phyloP scores from a whole-genome alignment of 257 asterid species.

The Verbascum thapsus region DNA sequence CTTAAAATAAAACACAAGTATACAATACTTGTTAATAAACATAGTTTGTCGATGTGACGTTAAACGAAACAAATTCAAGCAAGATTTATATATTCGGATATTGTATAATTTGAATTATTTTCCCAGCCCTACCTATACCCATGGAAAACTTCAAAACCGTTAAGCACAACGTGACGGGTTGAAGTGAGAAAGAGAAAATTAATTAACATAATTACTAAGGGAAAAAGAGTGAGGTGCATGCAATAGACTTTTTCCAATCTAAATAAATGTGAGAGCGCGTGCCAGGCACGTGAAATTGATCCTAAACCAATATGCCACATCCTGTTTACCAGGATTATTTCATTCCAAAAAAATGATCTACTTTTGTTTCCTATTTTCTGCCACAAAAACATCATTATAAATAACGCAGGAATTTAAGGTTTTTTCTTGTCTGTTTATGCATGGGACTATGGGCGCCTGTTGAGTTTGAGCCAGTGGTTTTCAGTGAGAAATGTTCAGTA shows the following conservation, averaged over 20 bases:
- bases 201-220: neutral
- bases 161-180: too few relatives aligned
- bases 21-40: too few relatives aligned
- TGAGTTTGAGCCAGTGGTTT: constrained; percentile 31
- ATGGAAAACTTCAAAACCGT: too few relatives aligned
- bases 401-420: neutral
- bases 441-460: constrained; percentile 41
- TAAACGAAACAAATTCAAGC: too few relatives aligned
- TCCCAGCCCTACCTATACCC: too few relatives aligned
- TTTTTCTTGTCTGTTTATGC: neutral
- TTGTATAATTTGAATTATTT: too few relatives aligned
- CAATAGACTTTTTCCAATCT: neutral
- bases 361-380: neutral
- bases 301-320: constrained; percentile 24
- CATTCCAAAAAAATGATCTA: constrained; percentile 1
- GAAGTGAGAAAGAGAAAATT: neutral
- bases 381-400: neutral
- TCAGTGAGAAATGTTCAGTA: too few relatives aligned
- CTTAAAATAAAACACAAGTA: too few relatives aligned
- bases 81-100: too few relatives aligned
- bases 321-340: constrained; percentile 47
- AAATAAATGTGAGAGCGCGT: constrained; percentile 27
- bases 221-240: neutral
- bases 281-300: constrained; percentile 30
- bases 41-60: too few relatives aligned